Conservation (phyloP, 1,284 basidiomycete species). For the Cryptococcus maquisensis region DNA sequence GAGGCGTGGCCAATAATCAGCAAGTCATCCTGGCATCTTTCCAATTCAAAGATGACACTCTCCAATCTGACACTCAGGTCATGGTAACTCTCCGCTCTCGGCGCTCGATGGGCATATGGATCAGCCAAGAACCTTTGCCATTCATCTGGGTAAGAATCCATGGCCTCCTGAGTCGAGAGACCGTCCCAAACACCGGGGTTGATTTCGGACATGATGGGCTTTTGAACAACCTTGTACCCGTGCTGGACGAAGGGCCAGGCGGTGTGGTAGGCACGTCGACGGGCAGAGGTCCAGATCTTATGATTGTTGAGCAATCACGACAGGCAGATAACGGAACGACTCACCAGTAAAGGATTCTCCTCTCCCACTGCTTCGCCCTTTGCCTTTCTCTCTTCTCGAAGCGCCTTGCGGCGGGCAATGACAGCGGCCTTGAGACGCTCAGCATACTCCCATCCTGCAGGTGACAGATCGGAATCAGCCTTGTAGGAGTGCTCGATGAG, state of each 20-base stretch:
- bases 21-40: conserved; percentile 71
- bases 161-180: conserved; percentile 81
- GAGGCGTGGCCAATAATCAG: conserved; percentile 81
- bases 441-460: conserved; percentile 91
- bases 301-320: background rate
- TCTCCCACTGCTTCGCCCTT: conserved; percentile 52
- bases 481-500: conserved; percentile 98
- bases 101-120: conserved; percentile 88
- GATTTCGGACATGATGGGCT: conserved; percentile 94
- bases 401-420: conserved; percentile 60
- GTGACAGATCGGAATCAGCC: conserved; percentile 93
- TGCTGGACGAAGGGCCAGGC: conserved; percentile 84
- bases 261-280: conserved; percentile 87
- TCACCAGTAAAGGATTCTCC: conserved; percentile 68
- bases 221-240: conserved; percentile 79
- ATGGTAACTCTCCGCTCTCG: conserved; percentile 91
- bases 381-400: conserved; percentile 59
- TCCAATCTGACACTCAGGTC: conserved; percentile 74
- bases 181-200: conserved; percentile 98
- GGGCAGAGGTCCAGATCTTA: conserved; percentile 95
- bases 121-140: conserved; percentile 89
- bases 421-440: conserved; percentile 81
- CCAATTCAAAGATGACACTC: conserved; percentile 76
- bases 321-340: conserved; percentile 25
- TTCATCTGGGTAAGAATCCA: conserved; percentile 85